Base-by-base conservation (phyloP, 106 monocot species). In the Hemerocallis citrina region DNA sequence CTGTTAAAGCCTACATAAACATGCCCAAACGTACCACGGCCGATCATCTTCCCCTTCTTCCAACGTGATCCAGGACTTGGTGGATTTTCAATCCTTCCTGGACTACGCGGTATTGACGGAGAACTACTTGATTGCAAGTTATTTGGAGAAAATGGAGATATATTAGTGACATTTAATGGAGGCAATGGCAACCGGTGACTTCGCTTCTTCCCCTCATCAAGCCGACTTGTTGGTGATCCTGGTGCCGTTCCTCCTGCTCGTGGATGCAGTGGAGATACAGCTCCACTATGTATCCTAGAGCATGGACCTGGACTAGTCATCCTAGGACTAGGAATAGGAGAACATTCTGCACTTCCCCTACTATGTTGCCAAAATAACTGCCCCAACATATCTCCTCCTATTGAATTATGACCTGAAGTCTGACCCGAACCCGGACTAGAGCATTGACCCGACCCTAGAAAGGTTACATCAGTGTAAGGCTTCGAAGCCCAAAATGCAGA, bases 1-100 rank as follows among this genome's bases (percentile, higher is more conserved):
- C 91, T 96, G 68, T 96, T 96, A 77, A 96, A 96, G n/a, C 96
- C 91, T 57, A 88, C 87, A 80, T 87, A 91, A 56, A 96, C 96
- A 77, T 96, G 87, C 49, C 96, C 91, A 77, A 91, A 96, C 57
- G 96, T 96, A 16, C 96, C 96, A 47, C 75, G 78, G 8, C 91
- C 90, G 43, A 91, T 79, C 47, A 96, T 51, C 66, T 82, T 96
- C 47, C 96, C 91, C 49, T 90, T 96, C 81, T 96, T 96, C 96
- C 96, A 96, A 19, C 84, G 86, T 67, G 87, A 87, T 25, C 81
- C 84, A 76, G 95, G 90, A 60, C 81, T 91, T 30, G 77, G 50
- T 43, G 84, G 86, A 63, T 84, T 84, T 56, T 87, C 96, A 54
- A 75, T 62, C 57, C 78, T 86, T 72, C 89, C 95, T 52, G 89